phyloP scores from a whole-genome alignment of 2,329 filamentous ascomycete genomes.

The Neurospora sp. region DNA sequence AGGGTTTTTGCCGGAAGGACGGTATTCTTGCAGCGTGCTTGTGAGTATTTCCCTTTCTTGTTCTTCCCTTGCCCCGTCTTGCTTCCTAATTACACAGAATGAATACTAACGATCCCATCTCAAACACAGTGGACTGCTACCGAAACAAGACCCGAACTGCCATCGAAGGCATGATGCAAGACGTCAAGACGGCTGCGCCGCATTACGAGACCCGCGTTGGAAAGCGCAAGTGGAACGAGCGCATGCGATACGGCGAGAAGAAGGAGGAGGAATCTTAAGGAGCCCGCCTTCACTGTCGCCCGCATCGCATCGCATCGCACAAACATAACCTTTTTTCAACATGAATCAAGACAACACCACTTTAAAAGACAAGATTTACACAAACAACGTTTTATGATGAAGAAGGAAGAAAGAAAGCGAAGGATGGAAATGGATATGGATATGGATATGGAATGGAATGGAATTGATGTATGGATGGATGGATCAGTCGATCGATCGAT shows the following conservation, averaged over 20 bases:
- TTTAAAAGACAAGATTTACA: not conserved
- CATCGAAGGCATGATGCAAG: constrained; percentile 69
- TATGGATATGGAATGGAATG: not conserved
- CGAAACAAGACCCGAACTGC: constrained; percentile 81
- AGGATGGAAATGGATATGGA: not conserved
- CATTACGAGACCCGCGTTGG: constrained; percentile 86
- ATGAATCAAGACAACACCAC: not conserved
- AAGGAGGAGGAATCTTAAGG: constrained; percentile 12
- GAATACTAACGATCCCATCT: constrained; percentile 4
- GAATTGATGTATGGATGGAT: not conserved
- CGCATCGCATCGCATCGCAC: not conserved
- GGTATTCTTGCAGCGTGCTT: constrained; percentile 80
- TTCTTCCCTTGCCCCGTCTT: not conserved
- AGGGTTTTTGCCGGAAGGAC: constrained; percentile 80
- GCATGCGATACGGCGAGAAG: constrained; percentile 26
- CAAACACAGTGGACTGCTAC: constrained; percentile 74
- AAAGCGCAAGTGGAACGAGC: constrained; percentile 65
- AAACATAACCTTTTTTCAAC: not conserved
- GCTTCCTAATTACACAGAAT: not conserved
- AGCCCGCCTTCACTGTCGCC: not conserved
- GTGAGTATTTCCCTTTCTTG: constrained; percentile 48
- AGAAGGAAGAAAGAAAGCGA: not conserved
- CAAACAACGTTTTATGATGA: not conserved
- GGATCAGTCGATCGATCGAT: not conserved
- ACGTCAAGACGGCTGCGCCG: constrained; percentile 62